A percentile compares a stretch with the other conserved stretches of the same genome.
phyloP scores from a whole-genome alignment of 1,284 basidiomycete genomes.

The Fomitopsis palustris region DNA sequence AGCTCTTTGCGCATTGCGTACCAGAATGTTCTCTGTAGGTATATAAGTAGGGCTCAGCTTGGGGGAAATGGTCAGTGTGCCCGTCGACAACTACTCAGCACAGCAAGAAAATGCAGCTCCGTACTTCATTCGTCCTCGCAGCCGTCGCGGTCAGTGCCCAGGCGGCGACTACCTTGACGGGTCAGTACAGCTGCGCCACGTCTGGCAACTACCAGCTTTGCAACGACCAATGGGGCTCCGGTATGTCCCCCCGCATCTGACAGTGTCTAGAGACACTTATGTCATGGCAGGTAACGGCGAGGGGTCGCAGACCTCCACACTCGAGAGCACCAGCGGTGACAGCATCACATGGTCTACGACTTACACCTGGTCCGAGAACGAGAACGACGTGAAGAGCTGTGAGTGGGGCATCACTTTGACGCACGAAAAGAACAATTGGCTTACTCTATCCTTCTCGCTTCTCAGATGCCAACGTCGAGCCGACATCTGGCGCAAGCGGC shows the following conservation, averaged over 20 bases:
- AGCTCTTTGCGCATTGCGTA: not conserved
- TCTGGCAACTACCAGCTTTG: slow-evolving; percentile 49
- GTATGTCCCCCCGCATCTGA: slow-evolving; percentile 25
- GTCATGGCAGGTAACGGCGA: slow-evolving; percentile 36
- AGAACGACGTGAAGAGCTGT: slow-evolving; percentile 58
- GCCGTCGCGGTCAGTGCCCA: not conserved
- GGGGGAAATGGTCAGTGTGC: not conserved
- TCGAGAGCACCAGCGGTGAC: slow-evolving; percentile 38
- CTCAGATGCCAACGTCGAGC: slow-evolving; percentile 4
- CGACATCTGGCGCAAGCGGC: slow-evolving; percentile 1
- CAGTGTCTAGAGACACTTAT: not conserved
- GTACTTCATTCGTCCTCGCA: slow-evolving; percentile 1
- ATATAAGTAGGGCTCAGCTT: not conserved
- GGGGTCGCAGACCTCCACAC: slow-evolving; percentile 47
- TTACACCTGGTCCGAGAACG: slow-evolving; percentile 51
- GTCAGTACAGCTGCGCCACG: slow-evolving; percentile 40
- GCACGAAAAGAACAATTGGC: not conserved
- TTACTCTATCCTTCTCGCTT: not conserved
- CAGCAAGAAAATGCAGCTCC: not conserved
- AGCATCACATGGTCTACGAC: slow-evolving; percentile 50
- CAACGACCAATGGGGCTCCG: slow-evolving; percentile 53
- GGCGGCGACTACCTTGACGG: slow-evolving; percentile 26
- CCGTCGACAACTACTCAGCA: not conserved
- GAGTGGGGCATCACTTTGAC: slow-evolving; percentile 14
- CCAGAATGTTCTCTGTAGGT: not conserved